Base-by-base conservation (phyloP, 2,329 filamentous ascomycete genomes). In the Emydomyces testavorans region DNA sequence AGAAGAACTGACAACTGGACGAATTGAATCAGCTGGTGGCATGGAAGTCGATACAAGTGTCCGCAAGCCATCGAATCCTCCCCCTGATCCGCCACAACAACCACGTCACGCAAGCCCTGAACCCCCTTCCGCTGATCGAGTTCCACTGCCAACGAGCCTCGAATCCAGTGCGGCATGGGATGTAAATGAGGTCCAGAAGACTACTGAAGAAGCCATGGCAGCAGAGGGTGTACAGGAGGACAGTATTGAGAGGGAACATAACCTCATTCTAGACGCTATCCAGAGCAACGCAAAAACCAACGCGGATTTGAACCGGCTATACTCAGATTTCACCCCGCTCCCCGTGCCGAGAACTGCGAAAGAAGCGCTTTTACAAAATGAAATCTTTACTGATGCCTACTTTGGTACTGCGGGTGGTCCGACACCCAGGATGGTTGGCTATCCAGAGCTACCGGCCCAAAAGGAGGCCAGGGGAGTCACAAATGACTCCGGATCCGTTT, bases 281-380 rank as follows among this genome's bases (percentile, higher is more conserved):
- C 46, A 48, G 31, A 41, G 39, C 23, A 42, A 38, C 31, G 46
- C 46, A 36, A 48, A 48, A 15, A 23, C 46, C 4, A 41, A 42
- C 20, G 24, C 46, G 7, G 46, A 51, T 31, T 23, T 53, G n/a
- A 51, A 53, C 23, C 39, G 43, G 6, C 29, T 51, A 11, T 54
- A 42, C 28, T 50, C 53, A 10, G 62, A 62, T 15, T 57, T 67
- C 31, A 62, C 67, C 21, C 56, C 62, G 15, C 48, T 65, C 13
- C 63, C 65, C 11, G 56, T 55, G 29, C 59, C 65, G 2, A 62
- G 60, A 49, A 61, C 60, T 38, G 57, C 63, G 11, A 57, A 65
- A 24, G 65, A 65, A 32, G 62, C 62, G 26, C 55, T 67, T 4
- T 58, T 65, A 21, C 65, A 68, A 24, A 65, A 66, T 49, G 65